Evolutionary conservation across 768 basidiomycete species (phyloP).

Genomic region (Phanerochaete sordida): DNA sequence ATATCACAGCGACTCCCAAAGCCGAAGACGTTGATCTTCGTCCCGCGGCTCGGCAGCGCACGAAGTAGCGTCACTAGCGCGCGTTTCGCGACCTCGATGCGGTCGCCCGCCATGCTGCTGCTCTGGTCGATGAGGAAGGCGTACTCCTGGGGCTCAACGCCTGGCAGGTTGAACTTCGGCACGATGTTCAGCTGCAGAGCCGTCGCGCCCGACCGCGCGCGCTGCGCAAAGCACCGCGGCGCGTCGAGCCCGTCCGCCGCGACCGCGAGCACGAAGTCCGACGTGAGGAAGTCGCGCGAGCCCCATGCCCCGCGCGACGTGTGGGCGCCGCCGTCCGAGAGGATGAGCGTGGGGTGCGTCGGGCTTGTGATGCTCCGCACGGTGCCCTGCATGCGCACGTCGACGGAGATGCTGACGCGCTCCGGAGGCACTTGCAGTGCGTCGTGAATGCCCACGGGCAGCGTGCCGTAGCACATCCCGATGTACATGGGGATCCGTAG

Average conservation of each 20-base stretch:
- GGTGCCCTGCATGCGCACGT: slow-evolving; percentile 47
- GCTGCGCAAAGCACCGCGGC: slow-evolving; percentile 56
- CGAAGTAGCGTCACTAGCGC: slow-evolving; percentile 46
- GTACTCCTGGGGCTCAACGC: slow-evolving; percentile 47
- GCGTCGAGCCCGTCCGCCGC: slow-evolving; percentile 45
- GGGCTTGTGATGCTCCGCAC: slow-evolving; percentile 41
- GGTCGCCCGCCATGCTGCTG: slow-evolving; percentile 42
- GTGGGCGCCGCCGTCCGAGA: slow-evolving; percentile 32
- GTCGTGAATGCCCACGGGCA: slow-evolving; percentile 34
- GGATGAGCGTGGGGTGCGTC: slow-evolving; percentile 35
- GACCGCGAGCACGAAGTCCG: slow-evolving; percentile 51
- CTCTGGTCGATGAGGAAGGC: slow-evolving; percentile 60
- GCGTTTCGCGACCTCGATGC: slow-evolving; percentile 45
- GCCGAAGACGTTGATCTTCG: slow-evolving; percentile 55
- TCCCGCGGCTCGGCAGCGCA: slow-evolving; percentile 40
- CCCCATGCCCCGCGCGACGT: slow-evolving; percentile 37
- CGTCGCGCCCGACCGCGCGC: slow-evolving; percentile 17
- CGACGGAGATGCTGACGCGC: slow-evolving; percentile 36
- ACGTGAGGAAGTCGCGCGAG: slow-evolving; percentile 39
- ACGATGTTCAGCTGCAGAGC: slow-evolving; percentile 56
- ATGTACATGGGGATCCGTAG: slow-evolving; percentile 50
- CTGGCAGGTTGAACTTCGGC: slow-evolving; percentile 44
- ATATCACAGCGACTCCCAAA: slow-evolving; percentile 35
- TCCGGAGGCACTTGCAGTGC: slow-evolving; percentile 27
- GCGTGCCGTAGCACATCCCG: slow-evolving; percentile 49